phyloP scores from a whole-genome alignment of 75 land plant species.

The Selaginella tamariscina region DNA sequence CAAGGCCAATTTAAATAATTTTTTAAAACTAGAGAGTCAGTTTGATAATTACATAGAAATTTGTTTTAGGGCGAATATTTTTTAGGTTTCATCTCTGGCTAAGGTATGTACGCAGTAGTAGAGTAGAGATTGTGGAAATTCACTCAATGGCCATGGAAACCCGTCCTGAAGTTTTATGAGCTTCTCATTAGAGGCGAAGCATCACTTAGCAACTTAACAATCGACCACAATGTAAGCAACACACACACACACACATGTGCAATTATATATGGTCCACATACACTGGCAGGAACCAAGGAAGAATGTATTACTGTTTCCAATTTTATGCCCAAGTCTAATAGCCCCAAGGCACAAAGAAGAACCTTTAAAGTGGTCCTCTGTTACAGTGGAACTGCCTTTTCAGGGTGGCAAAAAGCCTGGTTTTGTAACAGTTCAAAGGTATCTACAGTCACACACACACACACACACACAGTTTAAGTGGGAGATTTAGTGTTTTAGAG shows the following conservation, averaged over 20 bases:
- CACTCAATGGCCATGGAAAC: constrained; percentile 44
- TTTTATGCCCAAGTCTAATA: neutral
- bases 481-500: constrained; percentile 37
- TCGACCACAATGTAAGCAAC: constrained; percentile 11
- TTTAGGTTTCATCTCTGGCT: too few relatives aligned
- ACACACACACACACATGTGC: too few relatives aligned
- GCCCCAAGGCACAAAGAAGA: constrained; percentile 51
- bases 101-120: too few relatives aligned
- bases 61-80: too few relatives aligned
- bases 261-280: neutral
- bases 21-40: too few relatives aligned
- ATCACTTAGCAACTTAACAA: constrained; percentile 23
- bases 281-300: neutral
- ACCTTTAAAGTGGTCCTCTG: constrained; percentile 52
- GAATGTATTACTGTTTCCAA: neutral
- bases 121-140: too few relatives aligned
- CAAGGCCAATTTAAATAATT: too few relatives aligned
- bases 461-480: neutral
- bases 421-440: constrained; percentile 71
- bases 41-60: too few relatives aligned
- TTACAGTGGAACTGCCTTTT: constrained; percentile 55
- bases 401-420: constrained; percentile 87
- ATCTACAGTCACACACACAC: neutral
- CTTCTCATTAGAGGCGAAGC: constrained; percentile 28
- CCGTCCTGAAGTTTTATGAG: constrained; percentile 41